Base-by-base conservation (phyloP, 2,329 filamentous ascomycete species). In the Hypoxylon sp. region DNA sequence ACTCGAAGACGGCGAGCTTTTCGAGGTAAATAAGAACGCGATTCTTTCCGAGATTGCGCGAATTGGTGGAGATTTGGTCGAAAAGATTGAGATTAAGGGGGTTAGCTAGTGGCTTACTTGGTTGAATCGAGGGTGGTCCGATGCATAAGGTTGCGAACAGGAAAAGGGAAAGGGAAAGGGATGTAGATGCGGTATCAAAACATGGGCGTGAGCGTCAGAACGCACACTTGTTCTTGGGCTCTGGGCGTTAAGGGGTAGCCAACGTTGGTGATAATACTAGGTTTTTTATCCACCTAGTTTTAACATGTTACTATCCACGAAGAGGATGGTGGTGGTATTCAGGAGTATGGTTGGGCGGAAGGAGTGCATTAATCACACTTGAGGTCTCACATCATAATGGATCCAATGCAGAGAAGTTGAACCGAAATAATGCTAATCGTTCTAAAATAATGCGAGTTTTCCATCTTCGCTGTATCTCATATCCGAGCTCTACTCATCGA, bases 31-130 rank as follows among this genome's bases (percentile, higher is more conserved):
- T 62, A 82, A 81, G 60, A 75, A 77, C 30, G 86, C 80, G 0
- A 83, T 94, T 4, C 64, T 92, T 40, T 76, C 83, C 21, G 90
- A 94, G 72, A 90, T 95, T 68, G 83, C 83, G 30, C 81, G 84
- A 55, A 75, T 87, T 29, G 84, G 84, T 6, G 84, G 82, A 1
- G 81, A 86, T 50, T 66, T 96, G 69, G 78, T 96, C 34, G 79
- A 82, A 61, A 82, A 71, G 64, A 83, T 93, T 47, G 85, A 91
- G 63, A 72, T 76, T 16, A 73, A 71, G 43, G 55, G 35, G 23
- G 30, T 11, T 26, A n/a, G 17, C 17, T 41, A 8, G 4, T 15
- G 13, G 12, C 21, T 9, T 25, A n/a, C n/a, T n/a, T n/a, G 25
- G 25, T n/a, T 27, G 9, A n/a, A 11, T 11, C 5, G 25, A n/a